Evolutionary conservation across 768 basidiomycete species (phyloP), one percentile per base, ranked within the genome.

Genomic region (Trametes villosa): DNA sequence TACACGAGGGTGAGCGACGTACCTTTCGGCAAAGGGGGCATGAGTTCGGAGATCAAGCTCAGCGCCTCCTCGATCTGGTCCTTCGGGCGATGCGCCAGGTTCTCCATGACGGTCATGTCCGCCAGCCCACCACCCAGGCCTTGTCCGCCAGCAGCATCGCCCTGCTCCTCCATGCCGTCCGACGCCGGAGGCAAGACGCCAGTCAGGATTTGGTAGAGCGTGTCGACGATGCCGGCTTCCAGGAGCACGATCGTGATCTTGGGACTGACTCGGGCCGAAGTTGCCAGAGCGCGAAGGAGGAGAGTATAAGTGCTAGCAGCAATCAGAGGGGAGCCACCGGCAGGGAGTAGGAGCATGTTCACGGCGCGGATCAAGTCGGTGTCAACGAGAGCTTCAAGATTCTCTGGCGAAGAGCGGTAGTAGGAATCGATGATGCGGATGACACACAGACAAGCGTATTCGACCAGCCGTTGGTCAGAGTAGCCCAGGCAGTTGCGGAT

Each of bases 101-200:
- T 98, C 76, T 98, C 93, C 88, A 98, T 93, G 27, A 99, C 94
- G 8, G 94, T 90, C 93, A 98, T 95, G 71, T 98, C 96, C 18
- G 93, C 94, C 4, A 96, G 76, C 29, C 94, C 92, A 45, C 92
- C 93, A 29, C 92, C 91, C 1, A 95, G 76, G 12, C 92, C 92
- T 73, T 94, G 92, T 0, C 90, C 88, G 27, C 79, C 80, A 8
- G 65, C 73, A 0, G 83, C 81, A 63, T 79, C 81, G 5, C 87
- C 88, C 71, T 89, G 86, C 60, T 88, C 86, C 45, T 82, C 78
- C 27, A 79, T 76, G 48, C 75, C 82, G 30, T 79, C 76, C 31
- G 79, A 76, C 3, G 83, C 70, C 2, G 94, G 86, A 8, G 96
- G 94, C 2, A 96, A 72, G 24, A 98, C 94, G 20, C 97, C 97